Percentiles rank a stretch among this genome's conserved stretches.
Conservation (phyloP, 2,329 filamentous ascomycete genomes). For the Aureobasidium uvarum region DNA sequence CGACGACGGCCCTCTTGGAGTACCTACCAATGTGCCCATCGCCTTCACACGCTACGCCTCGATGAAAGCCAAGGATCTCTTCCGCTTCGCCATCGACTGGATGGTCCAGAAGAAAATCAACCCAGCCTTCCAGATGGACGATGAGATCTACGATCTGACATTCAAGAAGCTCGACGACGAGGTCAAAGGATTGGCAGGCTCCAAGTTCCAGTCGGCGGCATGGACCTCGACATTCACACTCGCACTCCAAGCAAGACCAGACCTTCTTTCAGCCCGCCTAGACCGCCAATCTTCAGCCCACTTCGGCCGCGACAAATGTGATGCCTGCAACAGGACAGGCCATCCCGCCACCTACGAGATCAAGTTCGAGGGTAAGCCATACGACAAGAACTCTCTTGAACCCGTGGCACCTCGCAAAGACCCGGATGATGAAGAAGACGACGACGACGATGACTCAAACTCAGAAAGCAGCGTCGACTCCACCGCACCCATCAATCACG, state of each 20-base stretch:
- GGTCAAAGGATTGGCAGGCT: constrained; percentile 63
- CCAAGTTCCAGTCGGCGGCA: constrained; percentile 67
- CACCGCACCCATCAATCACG: constrained; percentile 42
- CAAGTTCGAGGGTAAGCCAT: constrained; percentile 63
- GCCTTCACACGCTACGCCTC: constrained; percentile 66
- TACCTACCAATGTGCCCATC: constrained; percentile 55
- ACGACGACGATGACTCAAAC: constrained; percentile 41
- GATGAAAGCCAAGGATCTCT: constrained; percentile 68
- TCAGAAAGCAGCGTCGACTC: constrained; percentile 39
- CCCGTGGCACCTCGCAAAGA: constrained; percentile 48
- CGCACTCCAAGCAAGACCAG: constrained; percentile 64
- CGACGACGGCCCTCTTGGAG: constrained; percentile 55
- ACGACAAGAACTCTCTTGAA: constrained; percentile 64
- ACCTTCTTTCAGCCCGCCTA: constrained; percentile 53
- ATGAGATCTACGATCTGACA: constrained; percentile 64
- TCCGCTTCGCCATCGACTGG: constrained; percentile 73
- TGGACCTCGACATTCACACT: constrained; percentile 68
- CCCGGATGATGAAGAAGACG: constrained; percentile 42
- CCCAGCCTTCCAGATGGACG: constrained; percentile 62
- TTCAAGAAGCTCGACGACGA: constrained; percentile 72
- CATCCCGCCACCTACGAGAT: constrained; percentile 67
- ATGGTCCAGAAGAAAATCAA: constrained; percentile 77
- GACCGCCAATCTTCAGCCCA: constrained; percentile 41
- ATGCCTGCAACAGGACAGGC: constrained; percentile 67
- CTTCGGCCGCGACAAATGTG: constrained; percentile 53